These are phyloP conservation scores for Iris macrosiphon DNA, from an alignment of 106 monocot species.

Conservation along the genomic window DNA sequence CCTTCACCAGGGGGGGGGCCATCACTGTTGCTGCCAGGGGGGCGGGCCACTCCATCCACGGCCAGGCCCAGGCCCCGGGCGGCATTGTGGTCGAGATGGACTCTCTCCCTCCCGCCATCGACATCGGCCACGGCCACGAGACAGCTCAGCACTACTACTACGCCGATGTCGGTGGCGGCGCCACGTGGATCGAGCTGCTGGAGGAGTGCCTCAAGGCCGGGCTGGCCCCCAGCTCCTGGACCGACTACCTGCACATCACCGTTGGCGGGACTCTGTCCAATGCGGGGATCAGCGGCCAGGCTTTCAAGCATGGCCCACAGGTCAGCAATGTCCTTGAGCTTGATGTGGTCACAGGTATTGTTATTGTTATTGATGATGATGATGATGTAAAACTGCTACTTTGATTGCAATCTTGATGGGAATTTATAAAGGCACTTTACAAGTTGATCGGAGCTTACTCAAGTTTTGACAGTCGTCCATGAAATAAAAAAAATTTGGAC, in stretches of 20 bases:
- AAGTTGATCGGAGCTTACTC: no score
- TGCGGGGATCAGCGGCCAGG: slow-evolving; percentile 82
- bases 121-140: slow-evolving; percentile 12
- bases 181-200: slow-evolving; percentile 66
- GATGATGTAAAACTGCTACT: no score
- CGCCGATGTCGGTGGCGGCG: slow-evolving; percentile 67
- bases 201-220: slow-evolving; percentile 51
- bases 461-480: no score
- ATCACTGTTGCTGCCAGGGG: slow-evolving; percentile 73
- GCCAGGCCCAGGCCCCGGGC: slow-evolving; percentile 67
- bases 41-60: slow-evolving; percentile 72
- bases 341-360: slow-evolving; percentile 83
- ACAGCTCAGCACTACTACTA: slow-evolving; percentile 18
- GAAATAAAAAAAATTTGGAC: no score
- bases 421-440: no score
- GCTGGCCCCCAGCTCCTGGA: slow-evolving; percentile 83
- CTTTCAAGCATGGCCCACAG: slow-evolving; percentile 83
- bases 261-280: slow-evolving; percentile 88
- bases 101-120: slow-evolving; percentile 35
- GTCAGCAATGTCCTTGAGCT: slow-evolving; percentile 76
- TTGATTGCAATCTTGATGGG: no score
- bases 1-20: slow-evolving; percentile 30
- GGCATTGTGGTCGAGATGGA: slow-evolving; percentile 88
- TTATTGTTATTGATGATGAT: no score
- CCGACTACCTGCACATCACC: slow-evolving; percentile 76